phyloP scores from a whole-genome alignment of 1,284 basidiomycete species.

The Sporisorium graminicola region DNA sequence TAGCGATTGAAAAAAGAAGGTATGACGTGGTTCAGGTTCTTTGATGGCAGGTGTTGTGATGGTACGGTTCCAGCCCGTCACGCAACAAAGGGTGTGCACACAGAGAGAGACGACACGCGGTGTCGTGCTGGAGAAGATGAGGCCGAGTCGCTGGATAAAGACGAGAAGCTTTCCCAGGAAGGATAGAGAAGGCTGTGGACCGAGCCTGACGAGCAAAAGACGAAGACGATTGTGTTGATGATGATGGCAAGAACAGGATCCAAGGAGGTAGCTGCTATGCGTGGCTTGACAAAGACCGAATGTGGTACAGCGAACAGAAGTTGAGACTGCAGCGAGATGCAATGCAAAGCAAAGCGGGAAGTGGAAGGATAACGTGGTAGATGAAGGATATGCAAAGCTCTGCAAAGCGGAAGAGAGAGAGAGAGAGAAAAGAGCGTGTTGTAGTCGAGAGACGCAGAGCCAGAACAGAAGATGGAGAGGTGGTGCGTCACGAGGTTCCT shows the following conservation, averaged over 20 bases:
- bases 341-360: not conserved
- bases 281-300: not conserved
- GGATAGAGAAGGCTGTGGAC: not conserved
- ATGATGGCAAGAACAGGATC: not conserved
- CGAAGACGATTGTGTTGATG: not conserved
- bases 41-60: not conserved
- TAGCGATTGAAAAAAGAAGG: too few relatives aligned
- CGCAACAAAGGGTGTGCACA: not conserved
- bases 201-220: not conserved
- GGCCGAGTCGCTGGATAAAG: not conserved
- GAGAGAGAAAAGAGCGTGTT: conserved; percentile 1
- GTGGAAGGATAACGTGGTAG: not conserved
- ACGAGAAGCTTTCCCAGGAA: not conserved
- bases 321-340: not conserved
- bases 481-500: not conserved
- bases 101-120: not conserved
- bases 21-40: too few relatives aligned
- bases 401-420: not conserved
- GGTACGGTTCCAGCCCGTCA: conserved; percentile 9
- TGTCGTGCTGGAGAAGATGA: not conserved
- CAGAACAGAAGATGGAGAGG: not conserved
- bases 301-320: not conserved
- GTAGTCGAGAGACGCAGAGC: not conserved
- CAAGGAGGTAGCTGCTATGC: not conserved
- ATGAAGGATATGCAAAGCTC: not conserved